Evolutionary conservation across 345 rosid genomes (phyloP), one percentile per base, ranked within the genome.

Genomic region (Eucalyptus sp.): DNA sequence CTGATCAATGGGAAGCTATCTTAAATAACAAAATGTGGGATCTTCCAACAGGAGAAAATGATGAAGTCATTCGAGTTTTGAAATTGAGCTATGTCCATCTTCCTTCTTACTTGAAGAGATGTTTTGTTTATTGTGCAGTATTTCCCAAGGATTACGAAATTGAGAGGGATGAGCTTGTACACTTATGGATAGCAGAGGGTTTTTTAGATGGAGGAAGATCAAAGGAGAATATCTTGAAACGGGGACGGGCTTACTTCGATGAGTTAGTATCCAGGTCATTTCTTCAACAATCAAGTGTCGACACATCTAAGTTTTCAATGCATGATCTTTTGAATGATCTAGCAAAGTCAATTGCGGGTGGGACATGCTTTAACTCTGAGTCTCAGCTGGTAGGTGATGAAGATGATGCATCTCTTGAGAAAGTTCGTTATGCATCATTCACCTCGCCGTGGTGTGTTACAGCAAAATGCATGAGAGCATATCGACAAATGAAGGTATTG

Each of bases 371-470:
- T 27, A 60, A 29, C 8, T 29, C 33, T 1, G 68, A 62, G 33
- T 62, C 68, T 27, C 68, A 13, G 1, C 1, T 27, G 4, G 16
- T 2, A 6, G 1, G 33, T 29, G 13, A 27, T 62, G 68, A 62
- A 62, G 33, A 62, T 7, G 16, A 62, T 13, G 68, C 8, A 29
- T 62, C 33, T 29, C 68, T 12, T 0, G 33, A 62, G 33, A 62
- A 62, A 62, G 68, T 15, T 10, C 31, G 33, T 62, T 6, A 62
- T 62, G 68, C 68, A 62, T 62, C 68, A 27, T 62, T 27, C 16
- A 62, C 29, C 1, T 0, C 31, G 7, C 3, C 31, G 2, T 0
- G 3, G 16, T 3, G 1, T 5, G 31, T 62, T 12, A 62, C 33
- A 27, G 13, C 68, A 62, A 6, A 13, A 27, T 62, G 16, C 68